Conservation (phyloP, 208 protist species). For the Wallacemonas collosoma region DNA sequence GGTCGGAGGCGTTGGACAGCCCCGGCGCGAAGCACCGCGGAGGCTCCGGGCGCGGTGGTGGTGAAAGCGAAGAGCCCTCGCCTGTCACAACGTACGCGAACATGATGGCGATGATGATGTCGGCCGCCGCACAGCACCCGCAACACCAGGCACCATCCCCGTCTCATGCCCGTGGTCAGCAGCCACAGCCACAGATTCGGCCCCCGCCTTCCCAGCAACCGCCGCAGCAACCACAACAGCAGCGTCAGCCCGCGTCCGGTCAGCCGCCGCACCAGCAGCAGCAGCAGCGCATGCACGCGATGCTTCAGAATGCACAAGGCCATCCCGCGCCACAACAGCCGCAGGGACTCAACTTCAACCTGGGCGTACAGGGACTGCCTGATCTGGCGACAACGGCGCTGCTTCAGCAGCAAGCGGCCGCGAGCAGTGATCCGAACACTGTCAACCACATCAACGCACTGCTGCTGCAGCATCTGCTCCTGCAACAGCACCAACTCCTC, state of each 20-base stretch:
- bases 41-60: neutral
- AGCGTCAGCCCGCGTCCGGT: neutral
- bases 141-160: conserved; percentile 1
- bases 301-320: neutral
- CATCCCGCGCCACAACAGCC: conserved; percentile 12
- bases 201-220: neutral
- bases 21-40: neutral
- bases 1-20: neutral
- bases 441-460: conserved; percentile 15
- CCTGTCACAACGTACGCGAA: conserved; percentile 5
- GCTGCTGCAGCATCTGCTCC: conserved; percentile 11
- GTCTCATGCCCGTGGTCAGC: neutral
- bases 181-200: neutral
- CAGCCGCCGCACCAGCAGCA: neutral
- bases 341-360: conserved; percentile 6
- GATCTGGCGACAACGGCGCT: conserved; percentile 8
- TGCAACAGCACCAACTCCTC: conserved; percentile 11
- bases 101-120: conserved; percentile 19
- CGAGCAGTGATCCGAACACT: conserved; percentile 6
- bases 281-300: neutral
- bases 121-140: conserved; percentile 11
- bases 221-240: conserved; percentile 4
- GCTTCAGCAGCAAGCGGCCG: conserved; percentile 10
- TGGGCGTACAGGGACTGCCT: neutral
- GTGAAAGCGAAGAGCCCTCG: neutral